Evolutionary conservation across 305 asterid genomes (phyloP), one percentile per base, ranked within the genome.

Genomic region (Euphrasia arctica): DNA sequence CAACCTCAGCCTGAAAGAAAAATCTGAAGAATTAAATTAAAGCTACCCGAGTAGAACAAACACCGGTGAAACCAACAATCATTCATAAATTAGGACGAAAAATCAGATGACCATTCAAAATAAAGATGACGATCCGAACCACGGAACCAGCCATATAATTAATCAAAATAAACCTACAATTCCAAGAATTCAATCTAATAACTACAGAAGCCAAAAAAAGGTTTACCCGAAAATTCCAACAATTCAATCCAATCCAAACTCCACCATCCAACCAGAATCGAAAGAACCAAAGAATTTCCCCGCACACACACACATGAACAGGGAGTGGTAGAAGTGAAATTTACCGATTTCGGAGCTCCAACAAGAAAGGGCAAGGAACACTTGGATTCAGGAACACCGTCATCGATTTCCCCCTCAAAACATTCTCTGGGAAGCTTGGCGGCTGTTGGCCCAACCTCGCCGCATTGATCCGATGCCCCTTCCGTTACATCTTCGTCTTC

Each of bases 331-430:
- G 54, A 2, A 31, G 51, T 22, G 2, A 18, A 42, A 5, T 25
- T 27, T 77, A 91, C 97, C 90, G 57, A 65, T 75, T 77, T 82
- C 2, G 89, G 88, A 58, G 86, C 89, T 41, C 82, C 80, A 34
- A 48, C 68, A 28, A 78, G 90, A 58, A 88, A 84, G n/a, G 84
- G 87, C 66, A 83, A 63, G 70, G 76, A 64, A 49, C 83, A 79
- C 70, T 76, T 70, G 50, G 64, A 70, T 61, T 83, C 74, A 60
- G 85, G 74, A 50, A 74, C 58, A 29, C 85, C 93, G 62, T 71
- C 69, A 14, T 80, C 75, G 59, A 75, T 62, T 45, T 52, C 80
- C 75, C 76, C 76, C 69, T 60, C 60, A 54, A 52, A 70, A 85
- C 83, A 75, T 64, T 80, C 83, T 25, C 67, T 71, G 62, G 77